Percentiles rank a stretch among this genome's conserved stretches.
Conservation (phyloP, 345 rosid genomes). For the Heritiera littoralis region DNA sequence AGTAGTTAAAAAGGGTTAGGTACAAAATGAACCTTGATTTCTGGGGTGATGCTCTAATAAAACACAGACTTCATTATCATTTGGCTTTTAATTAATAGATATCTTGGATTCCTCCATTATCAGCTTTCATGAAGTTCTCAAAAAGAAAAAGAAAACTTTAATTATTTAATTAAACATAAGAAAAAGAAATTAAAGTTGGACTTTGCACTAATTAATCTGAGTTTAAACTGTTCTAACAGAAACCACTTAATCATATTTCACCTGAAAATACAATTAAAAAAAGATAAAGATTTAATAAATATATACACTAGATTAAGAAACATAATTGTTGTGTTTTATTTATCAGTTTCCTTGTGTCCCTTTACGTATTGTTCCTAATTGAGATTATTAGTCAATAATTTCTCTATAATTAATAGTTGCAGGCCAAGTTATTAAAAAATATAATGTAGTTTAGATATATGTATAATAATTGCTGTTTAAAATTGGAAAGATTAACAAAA, state of each 20-base stretch:
- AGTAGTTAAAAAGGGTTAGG: conserved; percentile 31
- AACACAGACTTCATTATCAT: conserved; percentile 20
- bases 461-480: not conserved
- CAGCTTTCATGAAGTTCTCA: not conserved
- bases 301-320: not conserved
- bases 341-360: not conserved
- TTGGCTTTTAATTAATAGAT: conserved; percentile 25
- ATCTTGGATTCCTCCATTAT: conserved; percentile 19
- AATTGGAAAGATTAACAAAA: not conserved
- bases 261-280: conserved; percentile 3
- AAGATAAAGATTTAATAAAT: not conserved
- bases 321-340: conserved; percentile 25
- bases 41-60: conserved; percentile 42
- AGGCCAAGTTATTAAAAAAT: not conserved
- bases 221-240: conserved; percentile 14
- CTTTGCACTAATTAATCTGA: conserved; percentile 6
- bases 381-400: conserved; percentile 33
- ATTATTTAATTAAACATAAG: not conserved
- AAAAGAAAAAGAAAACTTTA: not conserved
- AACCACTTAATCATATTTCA: conserved; percentile 14
- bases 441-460: not conserved
- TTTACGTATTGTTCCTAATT: not conserved
- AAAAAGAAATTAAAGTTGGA: conserved; percentile 2
- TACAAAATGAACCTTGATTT: conserved; percentile 47
- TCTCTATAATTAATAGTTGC: not conserved